A percentile compares a stretch with the other conserved stretches of the same genome.
These are phyloP conservation scores for Phytophthora quininea DNA, from an alignment of 352 stramenopile species.

Conservation along the genomic window DNA sequence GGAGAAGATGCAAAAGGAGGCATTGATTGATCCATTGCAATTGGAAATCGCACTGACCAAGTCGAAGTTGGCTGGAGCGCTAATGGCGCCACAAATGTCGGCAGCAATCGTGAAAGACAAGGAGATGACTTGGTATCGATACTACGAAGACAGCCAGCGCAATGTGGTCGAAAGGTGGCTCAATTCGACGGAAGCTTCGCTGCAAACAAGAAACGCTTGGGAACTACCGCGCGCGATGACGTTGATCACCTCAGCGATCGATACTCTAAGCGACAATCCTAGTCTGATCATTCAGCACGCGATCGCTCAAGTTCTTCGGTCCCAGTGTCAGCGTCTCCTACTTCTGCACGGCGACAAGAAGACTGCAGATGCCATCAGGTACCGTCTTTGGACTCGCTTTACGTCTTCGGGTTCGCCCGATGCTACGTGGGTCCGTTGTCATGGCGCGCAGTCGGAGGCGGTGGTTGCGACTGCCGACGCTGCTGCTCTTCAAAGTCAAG, in stretches of 20 bases:
- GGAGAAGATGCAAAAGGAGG: conserved; percentile 17
- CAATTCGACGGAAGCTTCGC: conserved; percentile 38
- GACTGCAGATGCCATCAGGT: conserved; percentile 22
- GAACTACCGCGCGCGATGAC: conserved; percentile 41
- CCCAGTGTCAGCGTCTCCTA: conserved; percentile 51
- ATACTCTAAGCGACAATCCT: conserved; percentile 11
- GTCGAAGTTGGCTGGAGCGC: conserved; percentile 36
- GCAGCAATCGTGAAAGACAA: conserved; percentile 36
- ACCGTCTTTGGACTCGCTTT: conserved; percentile 59
- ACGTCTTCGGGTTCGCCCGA: conserved; percentile 36
- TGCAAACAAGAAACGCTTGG: conserved; percentile 14
- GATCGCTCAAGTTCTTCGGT: conserved; percentile 30
- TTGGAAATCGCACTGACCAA: conserved; percentile 46
- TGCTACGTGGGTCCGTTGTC: conserved; percentile 59
- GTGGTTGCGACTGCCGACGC: conserved; percentile 15
- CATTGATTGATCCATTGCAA: conserved; percentile 17
- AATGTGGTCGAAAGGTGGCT: conserved; percentile 81
- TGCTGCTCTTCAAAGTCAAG: conserved; percentile 13
- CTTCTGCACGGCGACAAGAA: conserved; percentile 44
- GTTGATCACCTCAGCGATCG: conserved; percentile 31
- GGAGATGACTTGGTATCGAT: conserved; percentile 76
- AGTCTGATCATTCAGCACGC: conserved; percentile 26
- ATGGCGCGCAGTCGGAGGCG: conserved; percentile 25
- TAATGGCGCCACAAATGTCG: conserved; percentile 43
- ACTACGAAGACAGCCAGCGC: conserved; percentile 49